Conservation (phyloP, 2,329 filamentous ascomycete species). For the Xenosphaeropsis pyriputrescens region DNA sequence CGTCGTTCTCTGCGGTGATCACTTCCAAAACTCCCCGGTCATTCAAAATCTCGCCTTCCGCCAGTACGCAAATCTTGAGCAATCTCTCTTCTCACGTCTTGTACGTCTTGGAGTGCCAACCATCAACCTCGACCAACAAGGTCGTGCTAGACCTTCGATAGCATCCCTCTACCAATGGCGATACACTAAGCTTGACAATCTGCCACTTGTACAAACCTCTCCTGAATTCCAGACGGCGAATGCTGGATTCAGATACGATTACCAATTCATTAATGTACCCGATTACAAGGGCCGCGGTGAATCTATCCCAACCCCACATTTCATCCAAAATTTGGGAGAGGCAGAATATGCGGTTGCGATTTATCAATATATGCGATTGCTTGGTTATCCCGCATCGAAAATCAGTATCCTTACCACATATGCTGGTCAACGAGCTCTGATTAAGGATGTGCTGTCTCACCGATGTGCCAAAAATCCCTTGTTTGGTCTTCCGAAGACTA, state of each 20-base stretch:
- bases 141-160: slow-evolving; percentile 74
- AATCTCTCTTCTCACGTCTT: slow-evolving; percentile 84
- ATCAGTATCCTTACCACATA: slow-evolving; percentile 92
- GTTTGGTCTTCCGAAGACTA: slow-evolving; percentile 78
- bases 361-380: slow-evolving; percentile 91
- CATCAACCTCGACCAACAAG: slow-evolving; percentile 84
- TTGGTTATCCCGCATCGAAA: slow-evolving; percentile 62
- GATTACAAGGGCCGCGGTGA: slow-evolving; percentile 89
- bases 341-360: slow-evolving; percentile 94
- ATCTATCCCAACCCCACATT: slow-evolving; percentile 80
- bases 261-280: slow-evolving; percentile 90
- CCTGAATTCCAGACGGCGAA: slow-evolving; percentile 71
- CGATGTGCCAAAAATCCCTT: slow-evolving; percentile 71
- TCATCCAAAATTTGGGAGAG: slow-evolving; percentile 91
- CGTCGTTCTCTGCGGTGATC: slow-evolving; percentile 86
- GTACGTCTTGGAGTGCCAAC: slow-evolving; percentile 86
- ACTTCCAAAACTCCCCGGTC: slow-evolving; percentile 91
- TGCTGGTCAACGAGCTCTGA: slow-evolving; percentile 77
- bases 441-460: slow-evolving; percentile 73
- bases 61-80: slow-evolving; percentile 89
- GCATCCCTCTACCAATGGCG: slow-evolving; percentile 89
- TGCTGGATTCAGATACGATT: slow-evolving; percentile 83
- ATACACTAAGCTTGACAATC: slow-evolving; percentile 65
- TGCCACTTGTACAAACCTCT: slow-evolving; percentile 56
- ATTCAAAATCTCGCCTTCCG: slow-evolving; percentile 90